Conservation (phyloP, 148 eudicot genomes). For the Spergularia bocconei region DNA sequence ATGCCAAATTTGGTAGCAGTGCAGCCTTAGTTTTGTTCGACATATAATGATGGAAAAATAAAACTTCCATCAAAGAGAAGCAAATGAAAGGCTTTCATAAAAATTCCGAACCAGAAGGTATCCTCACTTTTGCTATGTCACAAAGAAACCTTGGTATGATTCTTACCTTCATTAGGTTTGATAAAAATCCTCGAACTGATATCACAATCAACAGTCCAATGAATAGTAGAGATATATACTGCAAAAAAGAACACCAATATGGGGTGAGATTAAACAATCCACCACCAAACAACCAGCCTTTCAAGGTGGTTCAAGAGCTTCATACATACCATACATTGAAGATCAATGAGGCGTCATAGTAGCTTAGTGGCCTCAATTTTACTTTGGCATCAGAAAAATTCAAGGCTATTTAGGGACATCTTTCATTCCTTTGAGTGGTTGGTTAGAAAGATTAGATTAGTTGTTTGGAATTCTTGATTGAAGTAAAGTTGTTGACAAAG, state of each 20-base stretch:
- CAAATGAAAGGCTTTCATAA: too few relatives aligned
- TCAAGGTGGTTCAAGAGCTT: background rate
- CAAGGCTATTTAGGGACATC: too few relatives aligned
- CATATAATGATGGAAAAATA: background rate
- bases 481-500: too few relatives aligned
- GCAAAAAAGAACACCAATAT: slow-evolving; percentile 33
- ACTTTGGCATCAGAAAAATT: too few relatives aligned
- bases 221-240: slow-evolving; percentile 93
- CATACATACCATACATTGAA: too few relatives aligned
- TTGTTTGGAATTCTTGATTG: too few relatives aligned
- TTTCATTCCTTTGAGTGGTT: too few relatives aligned
- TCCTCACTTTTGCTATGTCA: background rate
- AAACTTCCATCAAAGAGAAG: too few relatives aligned
- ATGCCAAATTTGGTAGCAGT: background rate
- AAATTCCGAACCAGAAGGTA: background rate
- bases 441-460: too few relatives aligned
- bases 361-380: too few relatives aligned
- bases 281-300: background rate
- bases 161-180: slow-evolving; percentile 92
- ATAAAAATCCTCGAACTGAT: slow-evolving; percentile 86
- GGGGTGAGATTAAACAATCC: slow-evolving; percentile 6
- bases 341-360: too few relatives aligned
- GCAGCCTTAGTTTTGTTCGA: background rate
- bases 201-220: slow-evolving; percentile 91
- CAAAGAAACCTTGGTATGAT: background rate